phyloP scores from a whole-genome alignment of 169 alveolate genomes.

The Miamiensis avidus region DNA sequence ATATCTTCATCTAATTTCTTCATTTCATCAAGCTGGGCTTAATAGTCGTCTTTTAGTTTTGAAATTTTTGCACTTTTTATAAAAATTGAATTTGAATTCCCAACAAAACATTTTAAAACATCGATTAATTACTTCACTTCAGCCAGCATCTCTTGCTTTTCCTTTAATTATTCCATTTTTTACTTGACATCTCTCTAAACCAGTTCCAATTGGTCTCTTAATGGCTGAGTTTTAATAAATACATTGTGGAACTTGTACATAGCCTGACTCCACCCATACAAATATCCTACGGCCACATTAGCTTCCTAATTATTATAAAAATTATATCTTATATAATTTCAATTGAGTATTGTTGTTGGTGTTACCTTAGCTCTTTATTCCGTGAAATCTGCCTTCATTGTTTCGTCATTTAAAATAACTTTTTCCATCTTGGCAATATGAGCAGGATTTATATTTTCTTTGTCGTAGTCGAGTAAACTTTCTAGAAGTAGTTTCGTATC shows the following conservation, averaged over 20 bases:
- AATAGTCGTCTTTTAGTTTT: neutral
- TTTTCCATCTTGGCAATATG: constrained; percentile 67
- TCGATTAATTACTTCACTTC: constrained; percentile 78
- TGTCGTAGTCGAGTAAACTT: constrained; percentile 42
- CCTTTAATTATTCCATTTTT: constrained; percentile 50
- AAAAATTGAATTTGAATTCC: neutral
- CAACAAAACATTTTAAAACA: constrained; percentile 70
- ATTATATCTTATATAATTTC: too few species aligned
- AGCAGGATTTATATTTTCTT: constrained; percentile 67
- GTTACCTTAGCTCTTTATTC: constrained; percentile 28
- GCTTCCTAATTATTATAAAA: too few species aligned
- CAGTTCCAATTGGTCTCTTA: constrained; percentile 66
- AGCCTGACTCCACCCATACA: constrained; percentile 74
- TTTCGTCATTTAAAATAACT: constrained; percentile 47
- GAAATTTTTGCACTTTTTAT: neutral
- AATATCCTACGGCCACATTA: constrained; percentile 33
- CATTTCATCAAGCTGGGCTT: neutral
- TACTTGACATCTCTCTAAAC: constrained; percentile 66
- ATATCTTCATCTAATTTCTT: constrained; percentile 72
- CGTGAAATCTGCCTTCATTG: constrained; percentile 57
- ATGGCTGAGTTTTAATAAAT: constrained; percentile 62
- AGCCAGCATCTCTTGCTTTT: constrained; percentile 48
- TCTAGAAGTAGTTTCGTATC: constrained; percentile 34
- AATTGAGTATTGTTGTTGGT: too few species aligned
- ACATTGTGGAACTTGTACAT: constrained; percentile 77